These are phyloP conservation scores for Brassica hybrid DNA, from an alignment of 441 rosid species.

Conservation along the genomic window DNA sequence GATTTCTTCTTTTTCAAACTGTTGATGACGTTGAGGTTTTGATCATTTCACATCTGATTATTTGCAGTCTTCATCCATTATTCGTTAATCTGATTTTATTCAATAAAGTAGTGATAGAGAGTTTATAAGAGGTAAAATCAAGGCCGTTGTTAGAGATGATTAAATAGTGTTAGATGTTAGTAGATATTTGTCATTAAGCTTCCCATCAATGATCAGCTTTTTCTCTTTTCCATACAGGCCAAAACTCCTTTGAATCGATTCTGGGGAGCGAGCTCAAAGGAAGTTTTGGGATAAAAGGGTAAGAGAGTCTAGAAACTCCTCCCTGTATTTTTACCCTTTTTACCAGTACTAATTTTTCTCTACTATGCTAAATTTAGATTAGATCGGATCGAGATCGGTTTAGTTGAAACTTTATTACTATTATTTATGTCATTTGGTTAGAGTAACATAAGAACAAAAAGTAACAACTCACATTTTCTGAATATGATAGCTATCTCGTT, in stretches of 20 bases:
- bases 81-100: background rate
- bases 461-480: constrained; percentile 50
- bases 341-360: background rate
- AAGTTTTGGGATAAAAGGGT: constrained; percentile 3
- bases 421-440: constrained; percentile 19
- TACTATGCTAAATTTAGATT: background rate
- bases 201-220: background rate
- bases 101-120: background rate
- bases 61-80: background rate
- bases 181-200: background rate
- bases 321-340: background rate
- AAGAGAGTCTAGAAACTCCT: background rate
- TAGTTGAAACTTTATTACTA: constrained; percentile 20
- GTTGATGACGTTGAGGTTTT: too few species aligned
- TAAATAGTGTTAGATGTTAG: too few species aligned
- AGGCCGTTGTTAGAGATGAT: too few species aligned
- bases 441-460: constrained; percentile 50
- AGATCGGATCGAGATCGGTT: constrained; percentile 32
- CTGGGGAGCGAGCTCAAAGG: background rate
- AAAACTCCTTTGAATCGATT: background rate
- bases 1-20: background rate
- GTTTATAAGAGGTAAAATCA: background rate
- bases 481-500: constrained; percentile 44
- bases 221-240: background rate
- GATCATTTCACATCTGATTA: background rate